Base-by-base conservation (phyloP, 2,329 filamentous ascomycete genomes). In the Huntiella abstrusa region DNA sequence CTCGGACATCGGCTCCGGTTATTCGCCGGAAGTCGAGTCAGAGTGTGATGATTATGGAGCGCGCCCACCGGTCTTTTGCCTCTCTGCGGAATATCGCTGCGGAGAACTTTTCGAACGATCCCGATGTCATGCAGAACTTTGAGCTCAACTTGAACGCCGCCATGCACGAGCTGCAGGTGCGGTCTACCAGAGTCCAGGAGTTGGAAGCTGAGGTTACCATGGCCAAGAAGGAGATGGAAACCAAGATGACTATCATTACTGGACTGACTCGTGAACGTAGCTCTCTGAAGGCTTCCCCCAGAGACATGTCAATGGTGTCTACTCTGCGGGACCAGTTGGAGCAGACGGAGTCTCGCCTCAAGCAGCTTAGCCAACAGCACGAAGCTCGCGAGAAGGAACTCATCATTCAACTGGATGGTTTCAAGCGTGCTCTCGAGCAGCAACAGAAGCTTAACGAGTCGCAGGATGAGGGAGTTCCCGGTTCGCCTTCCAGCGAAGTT, bases 221-320 rank as follows among this genome's bases (percentile, higher is more conserved):
- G 3, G 75, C 86, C 16, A 91, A 84, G 66, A 94, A 86, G 65
- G 91, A 98, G 61, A 93, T 96, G 80, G 91, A 98, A 58, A 79
- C 75, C 52, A 98, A 98, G 72, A 86, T 88, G 68, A 83, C 84
- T 28, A 87, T 98, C 57, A 96, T 98, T 54, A 84, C 85, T 28
- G 91, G 91, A 5, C 69, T 98, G 52, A 93, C 91, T 3, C 80
- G 91, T 46, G 92, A 98, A 62, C 73, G 92, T 49, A 88, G 85
- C 3, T 95, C 86, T 63, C 71, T 95, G 64, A 85, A 88, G 59
- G 73, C 59, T 2, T 81, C 82, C 17, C 82, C 86, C 5, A 79
- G 94, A 57, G 91, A 98, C 57, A 92, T 95, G 59, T 87, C 84
- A 0, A 78, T 95, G 52, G 80, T 96, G 32, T 81, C 84, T 4